Evolutionary conservation across 2,329 filamentous ascomycete species (phyloP), one percentile per base, ranked within the genome.

Genomic region (Claviceps humidiphila): DNA sequence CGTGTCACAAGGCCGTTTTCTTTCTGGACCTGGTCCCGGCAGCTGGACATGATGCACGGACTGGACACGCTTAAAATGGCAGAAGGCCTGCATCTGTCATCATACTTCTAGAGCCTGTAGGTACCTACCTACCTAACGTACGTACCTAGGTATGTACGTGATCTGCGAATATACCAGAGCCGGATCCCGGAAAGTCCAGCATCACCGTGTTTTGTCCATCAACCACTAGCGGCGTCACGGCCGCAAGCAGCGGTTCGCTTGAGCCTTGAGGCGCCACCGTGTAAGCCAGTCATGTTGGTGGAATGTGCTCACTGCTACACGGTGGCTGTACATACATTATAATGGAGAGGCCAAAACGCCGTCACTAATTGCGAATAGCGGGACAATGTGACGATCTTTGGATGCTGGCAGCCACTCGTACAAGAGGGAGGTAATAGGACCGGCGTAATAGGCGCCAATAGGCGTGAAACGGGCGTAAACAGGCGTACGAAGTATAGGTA

Each of bases 21-120:
- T 34, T 30, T 30, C 30, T 30, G 30, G 30, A 34, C 47, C 22
- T 42, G 47, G 47, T 42, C 47, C 17, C 47, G 47, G 46, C 34
- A 47, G 38, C 47, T 49, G 9, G 47, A 37, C 20, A 22, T 42
- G 17, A 20, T 17, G 17, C 41, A 50, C 49, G 13, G 53, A 39
- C 53, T 34, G 26, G 54, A 39, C 53, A 52, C 49, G 44, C 37
- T 47, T 53, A 49, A 49, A 41, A 53, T 55, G 54, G 49, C 41
- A 55, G 57, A 54, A 20, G 51, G 46, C 56, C 43, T 59, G 58
- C 58, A 55, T 55, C 17, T 20, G 17, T 20, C 52, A 44, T 20
- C 2, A 3, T 22, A 22, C 20, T 22, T n/a, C 20, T 22, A 3
- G 20, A 22, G 20, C 3, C 20, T 22, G 20, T 22, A 22, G 20